phyloP scores from a whole-genome alignment of 306 rosid species.

The Glycine tomentella region DNA sequence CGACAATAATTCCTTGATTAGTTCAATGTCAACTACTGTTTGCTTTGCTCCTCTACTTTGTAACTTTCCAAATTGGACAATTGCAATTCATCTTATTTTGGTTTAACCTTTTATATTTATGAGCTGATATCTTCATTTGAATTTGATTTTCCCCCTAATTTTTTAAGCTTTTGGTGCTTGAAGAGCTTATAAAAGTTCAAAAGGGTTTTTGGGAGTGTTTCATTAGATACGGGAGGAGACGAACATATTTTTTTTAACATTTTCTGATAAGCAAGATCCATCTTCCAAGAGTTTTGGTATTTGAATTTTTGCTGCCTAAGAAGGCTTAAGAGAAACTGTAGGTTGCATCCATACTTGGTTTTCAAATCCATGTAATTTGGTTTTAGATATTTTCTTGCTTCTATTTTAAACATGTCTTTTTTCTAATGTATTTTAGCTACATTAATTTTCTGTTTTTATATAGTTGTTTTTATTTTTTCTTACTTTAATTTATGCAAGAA shows the following conservation, averaged over 20 bases:
- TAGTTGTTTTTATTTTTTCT: slow-evolving; percentile 12
- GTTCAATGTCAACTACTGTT: not conserved
- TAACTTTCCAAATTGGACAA: not conserved
- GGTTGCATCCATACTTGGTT: slow-evolving; percentile 9
- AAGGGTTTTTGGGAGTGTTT: not conserved
- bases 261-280: not conserved
- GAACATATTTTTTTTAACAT: not conserved
- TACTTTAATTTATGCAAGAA: slow-evolving; percentile 66
- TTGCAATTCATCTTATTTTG: not conserved
- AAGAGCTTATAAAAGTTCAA: not conserved
- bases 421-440: slow-evolving; percentile 5
- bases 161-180: slow-evolving; percentile 11
- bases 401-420: not conserved
- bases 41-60: not conserved
- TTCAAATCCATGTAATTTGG: slow-evolving; percentile 20
- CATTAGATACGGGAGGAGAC: not conserved
- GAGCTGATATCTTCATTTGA: slow-evolving; percentile 11
- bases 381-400: slow-evolving; percentile 9
- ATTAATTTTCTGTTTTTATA: slow-evolving; percentile 20
- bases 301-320: slow-evolving; percentile 33
- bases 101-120: not conserved
- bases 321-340: slow-evolving; percentile 11
- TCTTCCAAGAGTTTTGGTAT: slow-evolving; percentile 17
- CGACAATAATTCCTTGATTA: not conserved
- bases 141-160: not conserved